phyloP scores from a whole-genome alignment of 495 filamentous ascomycete species.

The Penicillium pulvis region DNA sequence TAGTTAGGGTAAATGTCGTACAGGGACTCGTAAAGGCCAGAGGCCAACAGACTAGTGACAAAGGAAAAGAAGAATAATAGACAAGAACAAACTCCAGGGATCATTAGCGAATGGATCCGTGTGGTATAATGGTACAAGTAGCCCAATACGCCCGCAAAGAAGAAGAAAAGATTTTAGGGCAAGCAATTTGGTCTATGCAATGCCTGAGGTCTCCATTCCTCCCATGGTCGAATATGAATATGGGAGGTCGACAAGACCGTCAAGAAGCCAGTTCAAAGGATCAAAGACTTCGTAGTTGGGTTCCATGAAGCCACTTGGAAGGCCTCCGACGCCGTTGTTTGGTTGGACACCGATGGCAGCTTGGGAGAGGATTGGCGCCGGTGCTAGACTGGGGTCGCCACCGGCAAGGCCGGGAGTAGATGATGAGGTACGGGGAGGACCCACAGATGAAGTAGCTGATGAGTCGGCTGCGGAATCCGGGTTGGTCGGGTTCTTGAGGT shows the following conservation, averaged over 20 bases:
- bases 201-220: slow-evolving; percentile 44
- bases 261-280: slow-evolving; percentile 87
- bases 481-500: slow-evolving; percentile 84
- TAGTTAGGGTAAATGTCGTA: not conserved
- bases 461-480: slow-evolving; percentile 77
- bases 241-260: slow-evolving; percentile 80
- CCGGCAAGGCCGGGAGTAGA: slow-evolving; percentile 41
- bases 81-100: slow-evolving; percentile 13
- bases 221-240: slow-evolving; percentile 52
- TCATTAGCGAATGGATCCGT: slow-evolving; percentile 26
- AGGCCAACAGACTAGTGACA: not conserved
- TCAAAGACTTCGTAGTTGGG: slow-evolving; percentile 83
- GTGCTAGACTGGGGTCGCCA: slow-evolving; percentile 51
- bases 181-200: slow-evolving; percentile 25
- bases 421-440: slow-evolving; percentile 31
- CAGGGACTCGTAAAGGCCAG: not conserved
- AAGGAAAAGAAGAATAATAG: not conserved
- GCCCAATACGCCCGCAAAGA: slow-evolving; percentile 20
- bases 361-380: slow-evolving; percentile 41
- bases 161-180: slow-evolving; percentile 1
- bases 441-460: slow-evolving; percentile 62
- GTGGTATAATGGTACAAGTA: slow-evolving; percentile 37
- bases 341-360: slow-evolving; percentile 36
- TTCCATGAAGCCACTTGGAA: slow-evolving; percentile 59
- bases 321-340: slow-evolving; percentile 41